Evolutionary conservation across 1,139 yeast species (phyloP), one percentile per base, ranked within the genome.

Genomic region (Hyphopichia wangnamkhiaoensis): DNA sequence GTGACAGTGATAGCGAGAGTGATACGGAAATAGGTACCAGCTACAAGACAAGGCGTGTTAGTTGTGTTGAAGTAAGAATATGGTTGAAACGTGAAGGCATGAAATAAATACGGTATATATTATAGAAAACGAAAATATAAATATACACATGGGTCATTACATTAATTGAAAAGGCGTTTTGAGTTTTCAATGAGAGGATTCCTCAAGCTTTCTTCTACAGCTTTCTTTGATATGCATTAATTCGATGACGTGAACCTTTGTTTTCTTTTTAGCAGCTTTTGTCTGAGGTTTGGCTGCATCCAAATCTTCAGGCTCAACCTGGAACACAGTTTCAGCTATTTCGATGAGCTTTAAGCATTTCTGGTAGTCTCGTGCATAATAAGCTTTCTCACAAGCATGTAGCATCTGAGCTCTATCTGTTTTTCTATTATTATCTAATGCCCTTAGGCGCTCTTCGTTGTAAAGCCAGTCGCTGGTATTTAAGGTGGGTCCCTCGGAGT

Each of bases 41-140:
- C 9, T 69, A 74, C 43, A 61, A 71, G 45, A 77, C 76, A 50
- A 60, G 91, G 33, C 67, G 63, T 47, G 78, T 81, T 1, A 80
- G 88, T 45, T 80, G 72, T 26, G 68, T 84, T 12, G 88, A 84
- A 55, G 53, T 76, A 13, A 70, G 71, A 42, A 68, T 84, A 12
- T 72, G 71, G 63, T 52, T 71, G 23, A 69, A 61, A 45, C 48
- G 67, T 38, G 57, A 52, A 9, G 31, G 30, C 3, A 13, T 12
- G 8, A 28, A 26, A 26, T 4, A 4, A 14, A n/a, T n/a, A 26
- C 15, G 15, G 5, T 24, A 10, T 6, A 10, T 12, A 6, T 5
- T 24, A 24, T 24, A 24, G 10, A 21, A 8, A 8, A 21, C 10
- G 24, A 21, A 8, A 21, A 21, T 21, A 10, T 21, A 21, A 20